Conservation (phyloP, 306 rosid genomes). For the Herpetospermum pedunculosum region DNA sequence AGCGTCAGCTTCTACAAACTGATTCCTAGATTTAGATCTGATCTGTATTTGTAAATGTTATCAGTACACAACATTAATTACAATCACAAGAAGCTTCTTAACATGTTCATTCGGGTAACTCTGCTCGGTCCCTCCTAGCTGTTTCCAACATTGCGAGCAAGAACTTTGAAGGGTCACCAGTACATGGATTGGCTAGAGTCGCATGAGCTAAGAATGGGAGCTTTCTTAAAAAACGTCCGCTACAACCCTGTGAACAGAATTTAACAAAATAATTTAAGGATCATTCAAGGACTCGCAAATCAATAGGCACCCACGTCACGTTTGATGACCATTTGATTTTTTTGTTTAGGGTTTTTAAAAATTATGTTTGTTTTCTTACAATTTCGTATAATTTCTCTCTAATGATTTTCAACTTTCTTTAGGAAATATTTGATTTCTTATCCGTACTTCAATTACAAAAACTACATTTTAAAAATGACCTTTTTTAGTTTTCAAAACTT, state of each 20-base stretch:
- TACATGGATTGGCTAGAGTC: slow-evolving; percentile 49
- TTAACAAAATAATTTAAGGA: background rate
- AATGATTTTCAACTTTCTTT: too few relatives aligned
- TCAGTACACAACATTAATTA: background rate
- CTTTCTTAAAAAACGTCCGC: slow-evolving; percentile 87
- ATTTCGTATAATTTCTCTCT: too few relatives aligned
- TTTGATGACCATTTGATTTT: too few relatives aligned
- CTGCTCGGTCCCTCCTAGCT: slow-evolving; percentile 68
- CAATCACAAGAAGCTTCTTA: background rate
- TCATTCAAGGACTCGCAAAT: slow-evolving; percentile 1
- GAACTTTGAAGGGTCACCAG: slow-evolving; percentile 59
- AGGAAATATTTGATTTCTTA: too few relatives aligned
- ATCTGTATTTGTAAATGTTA: background rate
- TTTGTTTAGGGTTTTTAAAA: too few relatives aligned
- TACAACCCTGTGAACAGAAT: slow-evolving; percentile 53
- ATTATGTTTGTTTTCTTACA: too few relatives aligned
- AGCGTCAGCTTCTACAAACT: slow-evolving; percentile 5
- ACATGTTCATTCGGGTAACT: slow-evolving; percentile 57
- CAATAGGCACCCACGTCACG: background rate
- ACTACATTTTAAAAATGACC: too few relatives aligned
- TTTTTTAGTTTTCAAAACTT: too few relatives aligned
- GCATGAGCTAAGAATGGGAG: slow-evolving; percentile 90
- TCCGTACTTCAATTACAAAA: too few relatives aligned
- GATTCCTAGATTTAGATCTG: background rate
- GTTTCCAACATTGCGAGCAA: slow-evolving; percentile 64